Conservation (phyloP, 441 rosid species). For the Cnidoscolus chayamansa region DNA sequence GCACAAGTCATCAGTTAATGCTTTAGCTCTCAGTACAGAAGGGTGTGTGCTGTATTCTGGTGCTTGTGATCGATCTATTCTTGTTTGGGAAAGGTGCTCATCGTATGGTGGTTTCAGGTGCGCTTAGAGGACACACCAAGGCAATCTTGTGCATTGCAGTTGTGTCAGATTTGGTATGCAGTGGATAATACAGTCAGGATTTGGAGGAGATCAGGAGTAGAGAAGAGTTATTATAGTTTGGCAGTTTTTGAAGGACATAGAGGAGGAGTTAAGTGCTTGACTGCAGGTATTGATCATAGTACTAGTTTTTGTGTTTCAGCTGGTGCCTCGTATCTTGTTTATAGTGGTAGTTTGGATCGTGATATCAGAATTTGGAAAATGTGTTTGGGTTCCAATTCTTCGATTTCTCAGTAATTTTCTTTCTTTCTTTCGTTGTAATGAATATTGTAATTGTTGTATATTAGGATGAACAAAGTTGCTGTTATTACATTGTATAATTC, state of each 20-base stretch:
- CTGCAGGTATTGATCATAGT: constrained; percentile 24
- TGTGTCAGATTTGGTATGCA: constrained; percentile 45
- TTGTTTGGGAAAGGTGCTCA: constrained; percentile 58
- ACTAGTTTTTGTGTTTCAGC: constrained; percentile 24
- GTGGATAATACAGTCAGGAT: constrained; percentile 60
- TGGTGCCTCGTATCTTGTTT: constrained; percentile 39
- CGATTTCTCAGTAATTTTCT: background rate
- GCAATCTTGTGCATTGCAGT: constrained; percentile 61
- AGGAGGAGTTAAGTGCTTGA: constrained; percentile 63
- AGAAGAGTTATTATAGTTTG: constrained; percentile 47
- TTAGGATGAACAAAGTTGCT: background rate
- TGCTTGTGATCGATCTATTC: constrained; percentile 66
- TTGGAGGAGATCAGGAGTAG: constrained; percentile 47
- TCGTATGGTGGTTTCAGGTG: constrained; percentile 53
- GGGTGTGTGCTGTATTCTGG: constrained; percentile 65
- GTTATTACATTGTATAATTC: background rate
- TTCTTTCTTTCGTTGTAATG: background rate
- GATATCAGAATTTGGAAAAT: constrained; percentile 54
- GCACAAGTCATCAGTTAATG: constrained; percentile 67
- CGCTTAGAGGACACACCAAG: constrained; percentile 64
- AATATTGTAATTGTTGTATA: background rate
- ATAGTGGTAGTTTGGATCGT: constrained; percentile 67
- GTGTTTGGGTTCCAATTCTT: constrained; percentile 27
- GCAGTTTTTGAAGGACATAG: constrained; percentile 62
- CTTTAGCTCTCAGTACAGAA: constrained; percentile 53